Base-by-base conservation (phyloP, 1,139 yeast species). In the Blastobotrys petasosporus region DNA sequence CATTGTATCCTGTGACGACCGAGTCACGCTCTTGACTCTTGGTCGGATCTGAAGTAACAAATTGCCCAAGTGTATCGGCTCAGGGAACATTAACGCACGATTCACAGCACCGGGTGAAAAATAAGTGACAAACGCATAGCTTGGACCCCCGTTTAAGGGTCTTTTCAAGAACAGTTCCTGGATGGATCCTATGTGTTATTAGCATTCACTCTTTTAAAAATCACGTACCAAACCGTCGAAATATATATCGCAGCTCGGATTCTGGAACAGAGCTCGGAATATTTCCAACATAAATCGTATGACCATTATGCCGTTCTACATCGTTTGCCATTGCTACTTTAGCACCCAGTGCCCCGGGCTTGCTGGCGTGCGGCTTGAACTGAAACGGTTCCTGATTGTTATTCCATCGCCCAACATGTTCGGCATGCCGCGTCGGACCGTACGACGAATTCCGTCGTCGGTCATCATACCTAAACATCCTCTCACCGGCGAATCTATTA, bases 231-330 rank as follows among this genome's bases (percentile, higher is more conserved):
- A 44, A 44, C 23, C 28, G 37, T 25, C 20, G 29, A 17, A 44
- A 44, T 9, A 30, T 17, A 8, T 17, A 30, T 11, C 35, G 25
- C 20, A 44, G 13, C 16, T 20, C 35, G 3, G 5, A 15, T 1
- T 11, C 25, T 2, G 30, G n/a, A 1, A 25, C 37, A 11, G 11
- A 20, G 6, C 15, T n/a, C 12, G 46, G 42, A 2, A 44, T 37
- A 23, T 44, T 44, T n/a, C 46, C 46, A 20, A 44, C 46, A 39
- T 32, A 44, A 5, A 44, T 31, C 9, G 37, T 28, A 8, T 12
- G 13, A 12, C 35, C 45, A n/a, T 41, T 30, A 30, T 35, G 31
- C n/a, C 11, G 17, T 11, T 36, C 42, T 32, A 32, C 42, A 13
- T 15, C 33, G 31, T n/a, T n/a, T n/a, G n/a, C n/a, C n/a, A n/a